Conservation (phyloP, 768 basidiomycete genomes). For the Naematelia aurantialba region DNA sequence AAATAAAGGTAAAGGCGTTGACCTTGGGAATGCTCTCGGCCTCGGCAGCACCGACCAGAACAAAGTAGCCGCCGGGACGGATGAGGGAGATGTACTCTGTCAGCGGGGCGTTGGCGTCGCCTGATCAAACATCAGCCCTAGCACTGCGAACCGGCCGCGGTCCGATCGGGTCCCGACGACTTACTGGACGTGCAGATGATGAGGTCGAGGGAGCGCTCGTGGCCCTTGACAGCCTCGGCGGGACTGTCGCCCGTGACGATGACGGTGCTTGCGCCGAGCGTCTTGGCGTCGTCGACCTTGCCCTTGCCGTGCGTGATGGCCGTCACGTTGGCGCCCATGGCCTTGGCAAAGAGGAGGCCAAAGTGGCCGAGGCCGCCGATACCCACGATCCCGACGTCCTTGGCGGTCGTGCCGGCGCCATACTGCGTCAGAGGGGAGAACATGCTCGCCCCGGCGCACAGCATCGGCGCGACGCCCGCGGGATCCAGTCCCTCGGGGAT, state of each 20-base stretch:
- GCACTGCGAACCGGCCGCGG: conserved; percentile 30
- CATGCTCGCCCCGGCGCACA: conserved; percentile 46
- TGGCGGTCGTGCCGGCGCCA: conserved; percentile 43
- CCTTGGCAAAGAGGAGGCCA: conserved; percentile 54
- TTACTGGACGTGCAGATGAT: conserved; percentile 54
- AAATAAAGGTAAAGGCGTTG: conserved; percentile 28
- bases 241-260: conserved; percentile 54
- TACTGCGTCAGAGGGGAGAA: conserved; percentile 39
- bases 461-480: conserved; percentile 44
- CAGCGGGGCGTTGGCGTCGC: conserved; percentile 38
- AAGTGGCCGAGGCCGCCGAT: conserved; percentile 40
- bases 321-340: conserved; percentile 60
- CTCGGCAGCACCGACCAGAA: conserved; percentile 45
- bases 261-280: conserved; percentile 60
- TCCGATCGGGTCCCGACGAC: conserved; percentile 30
- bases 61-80: conserved; percentile 36
- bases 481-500: conserved; percentile 63
- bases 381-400: conserved; percentile 47
- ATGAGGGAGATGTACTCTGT: conserved; percentile 41
- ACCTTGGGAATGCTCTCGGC: conserved; percentile 53
- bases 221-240: conserved; percentile 41
- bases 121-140: conserved; percentile 45
- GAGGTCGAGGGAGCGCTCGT: conserved; percentile 49
- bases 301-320: conserved; percentile 59
- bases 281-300: conserved; percentile 60